These are phyloP conservation scores for Plasmodium gaboni DNA, from an alignment of 169 alveolate genomes.

Conservation along the genomic window DNA sequence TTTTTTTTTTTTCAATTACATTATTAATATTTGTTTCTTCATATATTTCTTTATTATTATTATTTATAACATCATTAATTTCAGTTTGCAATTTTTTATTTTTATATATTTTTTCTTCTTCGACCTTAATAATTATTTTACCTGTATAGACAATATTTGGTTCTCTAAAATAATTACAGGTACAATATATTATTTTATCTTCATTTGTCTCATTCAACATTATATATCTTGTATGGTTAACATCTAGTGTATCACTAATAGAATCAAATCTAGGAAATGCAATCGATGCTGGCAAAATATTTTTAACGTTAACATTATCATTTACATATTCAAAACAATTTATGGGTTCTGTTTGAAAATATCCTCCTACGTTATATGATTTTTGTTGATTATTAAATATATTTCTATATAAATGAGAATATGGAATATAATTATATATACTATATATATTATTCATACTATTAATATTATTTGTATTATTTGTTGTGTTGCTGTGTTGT, in stretches of 20 bases:
- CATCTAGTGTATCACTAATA: slow-evolving; percentile 3
- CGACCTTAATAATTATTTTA: slow-evolving; percentile 26
- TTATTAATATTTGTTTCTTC: background rate
- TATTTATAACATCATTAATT: background rate
- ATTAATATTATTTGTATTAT: background rate
- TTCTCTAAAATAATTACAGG: slow-evolving; percentile 34
- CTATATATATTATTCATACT: background rate
- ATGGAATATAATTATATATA: background rate
- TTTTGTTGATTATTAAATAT: no score
- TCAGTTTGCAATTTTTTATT: background rate
- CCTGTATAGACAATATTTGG: slow-evolving; percentile 28
- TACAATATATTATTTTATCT: slow-evolving; percentile 20
- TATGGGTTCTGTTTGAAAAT: slow-evolving; percentile 35
- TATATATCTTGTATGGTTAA: slow-evolving; percentile 44
- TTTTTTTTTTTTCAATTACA: background rate
- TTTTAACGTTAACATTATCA: slow-evolving; percentile 10
- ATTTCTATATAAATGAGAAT: no score
- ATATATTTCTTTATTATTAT: background rate
- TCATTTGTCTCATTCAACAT: slow-evolving; percentile 1
- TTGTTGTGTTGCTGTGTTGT: background rate
- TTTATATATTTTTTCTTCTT: background rate
- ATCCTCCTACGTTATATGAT: background rate
- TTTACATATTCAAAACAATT: slow-evolving; percentile 67
- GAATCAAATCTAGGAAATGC: slow-evolving; percentile 26
- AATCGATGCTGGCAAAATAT: slow-evolving; percentile 15